phyloP scores from a whole-genome alignment of 2,329 filamentous ascomycete genomes.

The Diplocarpon rosae region DNA sequence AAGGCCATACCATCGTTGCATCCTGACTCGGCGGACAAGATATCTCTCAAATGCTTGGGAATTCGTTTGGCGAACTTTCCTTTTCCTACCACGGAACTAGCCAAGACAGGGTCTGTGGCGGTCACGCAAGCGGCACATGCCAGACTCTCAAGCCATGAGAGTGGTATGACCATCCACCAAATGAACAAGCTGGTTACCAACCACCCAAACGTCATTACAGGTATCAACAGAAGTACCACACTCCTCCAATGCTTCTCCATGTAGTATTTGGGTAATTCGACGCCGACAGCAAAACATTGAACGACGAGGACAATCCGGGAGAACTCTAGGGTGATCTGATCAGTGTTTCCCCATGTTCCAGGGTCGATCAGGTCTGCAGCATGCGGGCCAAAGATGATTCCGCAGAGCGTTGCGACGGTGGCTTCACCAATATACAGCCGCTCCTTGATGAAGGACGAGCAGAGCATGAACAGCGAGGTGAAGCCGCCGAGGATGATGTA shows the following conservation, averaged over 20 bases:
- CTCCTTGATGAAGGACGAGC: conserved; percentile 96
- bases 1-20: conserved; percentile 99
- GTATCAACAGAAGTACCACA: conserved; percentile 75
- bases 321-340: conserved; percentile 82
- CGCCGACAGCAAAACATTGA: conserved; percentile 78
- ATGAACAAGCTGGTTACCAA: conserved; percentile 85
- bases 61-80: conserved; percentile 97
- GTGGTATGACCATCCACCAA: conserved; percentile 72
- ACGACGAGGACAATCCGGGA: conserved; percentile 82
- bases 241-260: conserved; percentile 98
- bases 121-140: conserved; percentile 87
- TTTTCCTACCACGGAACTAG: conserved; percentile 95
- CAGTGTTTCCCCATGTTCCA: conserved; percentile 65
- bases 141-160: conserved; percentile 85
- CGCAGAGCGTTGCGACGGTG: conserved; percentile 80
- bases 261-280: conserved; percentile 85
- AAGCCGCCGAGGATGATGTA: conserved; percentile 98
- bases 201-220: conserved; percentile 97
- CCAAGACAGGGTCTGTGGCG: conserved; percentile 90
- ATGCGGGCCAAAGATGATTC: conserved; percentile 81
- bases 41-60: conserved; percentile 90
- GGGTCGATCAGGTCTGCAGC: conserved; percentile 73
- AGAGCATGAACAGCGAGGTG: conserved; percentile 96
- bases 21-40: conserved; percentile 91
- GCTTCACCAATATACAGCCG: conserved; percentile 97